Base-by-base conservation (phyloP, 371 early-diverging fungal species). In the Circinella minor region DNA sequence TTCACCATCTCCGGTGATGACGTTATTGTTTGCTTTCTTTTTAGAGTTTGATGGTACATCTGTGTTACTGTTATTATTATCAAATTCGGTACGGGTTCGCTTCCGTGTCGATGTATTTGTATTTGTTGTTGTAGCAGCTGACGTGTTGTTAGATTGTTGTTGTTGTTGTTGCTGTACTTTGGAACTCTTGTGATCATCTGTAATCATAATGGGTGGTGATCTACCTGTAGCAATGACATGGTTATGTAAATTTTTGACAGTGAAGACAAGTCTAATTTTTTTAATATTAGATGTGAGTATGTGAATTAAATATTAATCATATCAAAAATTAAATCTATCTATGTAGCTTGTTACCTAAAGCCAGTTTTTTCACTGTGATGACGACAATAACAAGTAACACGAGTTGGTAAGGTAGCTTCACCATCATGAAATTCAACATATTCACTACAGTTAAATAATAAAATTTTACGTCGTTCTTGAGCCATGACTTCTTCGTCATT, bases 351-450 rank as follows among this genome's bases (percentile, higher is more conserved):
- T 27, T 78, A 79, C 90, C 80, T 90, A 74, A 97, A 97, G 0
- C 97, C 97, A 13, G 87, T 81, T 78, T 95, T 96, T 76, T 97
- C 97, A 71, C 85, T 85, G 72, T 93, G 93, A 70, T 94, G 94
- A 10, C 94, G 90, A 76, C 93, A 93, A 71, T 94, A 94, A 77
- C 94, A 94, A 0, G 94, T 93, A 38, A 94, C 88, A 46, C 94
- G 78, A 3, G 93, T 90, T 7, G 94, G 94, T 36, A 94, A 74
- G 15, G 90, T 87, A 0, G 89, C 89, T 75, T 93, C 93, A 38
- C 94, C 94, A 62, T 82, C 83, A 73, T 84, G 81, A 65, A 94
- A 93, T 70, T 93, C 93, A 34, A 92, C 83, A 48, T 90, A 71
- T 48, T 89, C 90, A 66, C 79, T 81, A 71, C 92, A 90, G 77